Evolutionary conservation across 176 grass and related monocot genomes (phyloP).

Genomic region (Guadua angustifolia): DNA sequence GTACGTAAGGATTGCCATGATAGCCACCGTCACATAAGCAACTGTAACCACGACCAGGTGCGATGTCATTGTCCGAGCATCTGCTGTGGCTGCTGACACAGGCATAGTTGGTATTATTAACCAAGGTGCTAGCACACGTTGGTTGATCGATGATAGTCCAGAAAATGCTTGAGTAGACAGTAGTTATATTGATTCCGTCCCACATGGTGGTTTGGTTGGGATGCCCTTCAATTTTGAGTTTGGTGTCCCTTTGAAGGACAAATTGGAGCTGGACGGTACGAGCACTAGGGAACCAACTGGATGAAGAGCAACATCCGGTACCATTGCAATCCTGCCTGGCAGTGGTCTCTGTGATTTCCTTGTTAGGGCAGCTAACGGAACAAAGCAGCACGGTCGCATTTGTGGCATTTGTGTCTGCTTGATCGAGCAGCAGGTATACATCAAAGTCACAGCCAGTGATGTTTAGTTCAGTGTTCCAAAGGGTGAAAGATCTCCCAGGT

Average conservation of each 20-base stretch:
- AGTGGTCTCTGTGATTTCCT: not conserved
- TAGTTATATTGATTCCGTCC: not conserved
- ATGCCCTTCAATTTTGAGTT: no score
- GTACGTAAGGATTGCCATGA: not conserved
- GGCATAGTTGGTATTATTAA: not conserved
- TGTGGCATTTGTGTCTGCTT: not conserved
- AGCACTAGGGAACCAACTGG: no score
- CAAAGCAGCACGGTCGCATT: not conserved
- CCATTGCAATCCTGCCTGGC: slow-evolving; percentile 6
- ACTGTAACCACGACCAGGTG: rapidly evolving
- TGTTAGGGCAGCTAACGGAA: not conserved
- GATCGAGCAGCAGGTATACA: not conserved
- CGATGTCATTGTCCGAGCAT: rapidly evolving
- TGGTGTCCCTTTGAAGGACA: no score
- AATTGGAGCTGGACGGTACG: not conserved
- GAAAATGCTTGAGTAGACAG: no score
- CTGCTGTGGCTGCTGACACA: not conserved
- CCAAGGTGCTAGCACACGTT: not conserved
- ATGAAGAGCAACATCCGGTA: not conserved
- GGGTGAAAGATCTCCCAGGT: not conserved
- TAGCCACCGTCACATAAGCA: not conserved
- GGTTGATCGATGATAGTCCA: not conserved
- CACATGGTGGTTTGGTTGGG: no score
- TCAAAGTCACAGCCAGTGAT: slow-evolving; percentile 29
- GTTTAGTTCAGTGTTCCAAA: not conserved